Percentiles rank a stretch among this genome's conserved stretches.
Conservation (phyloP, 2,329 filamentous ascomycete species). For the Botrytis paeoniae region DNA sequence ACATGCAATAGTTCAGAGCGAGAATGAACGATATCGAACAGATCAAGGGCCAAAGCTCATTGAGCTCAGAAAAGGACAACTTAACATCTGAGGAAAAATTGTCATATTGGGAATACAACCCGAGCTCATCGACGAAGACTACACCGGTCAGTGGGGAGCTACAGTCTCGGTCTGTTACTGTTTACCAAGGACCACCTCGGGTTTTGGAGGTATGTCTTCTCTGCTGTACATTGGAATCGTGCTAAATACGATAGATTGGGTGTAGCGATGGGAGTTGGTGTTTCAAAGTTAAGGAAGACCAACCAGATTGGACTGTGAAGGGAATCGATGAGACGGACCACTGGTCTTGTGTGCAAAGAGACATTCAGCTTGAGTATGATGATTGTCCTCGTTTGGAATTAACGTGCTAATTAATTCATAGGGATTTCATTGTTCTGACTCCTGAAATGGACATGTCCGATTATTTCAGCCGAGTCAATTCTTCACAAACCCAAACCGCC, state of each 20-base stretch:
- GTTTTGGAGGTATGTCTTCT: conserved; percentile 29
- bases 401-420: conserved; percentile 12
- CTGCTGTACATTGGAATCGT: not conserved
- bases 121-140: conserved; percentile 7
- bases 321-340: conserved; percentile 36
- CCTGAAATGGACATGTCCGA: conserved; percentile 21
- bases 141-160: not conserved
- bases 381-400: not conserved
- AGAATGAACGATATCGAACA: conserved; percentile 27
- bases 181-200: conserved; percentile 28
- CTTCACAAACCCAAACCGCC: conserved; percentile 25
- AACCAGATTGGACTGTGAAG: conserved; percentile 35
- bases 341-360: conserved; percentile 29
- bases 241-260: conserved; percentile 24
- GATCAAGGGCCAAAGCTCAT: not conserved
- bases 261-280: conserved; percentile 36
- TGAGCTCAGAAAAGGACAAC: conserved; percentile 5
- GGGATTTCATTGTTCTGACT: conserved; percentile 31
- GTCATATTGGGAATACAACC: conserved; percentile 32
- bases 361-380: conserved; percentile 24
- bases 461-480: conserved; percentile 29
- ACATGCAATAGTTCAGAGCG: conserved; percentile 25
- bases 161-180: conserved; percentile 17
- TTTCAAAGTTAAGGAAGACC: conserved; percentile 31
- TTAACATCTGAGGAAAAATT: conserved; percentile 17